Conservation (phyloP, 208 protist species). For the Trypanosoma cruzi region DNA sequence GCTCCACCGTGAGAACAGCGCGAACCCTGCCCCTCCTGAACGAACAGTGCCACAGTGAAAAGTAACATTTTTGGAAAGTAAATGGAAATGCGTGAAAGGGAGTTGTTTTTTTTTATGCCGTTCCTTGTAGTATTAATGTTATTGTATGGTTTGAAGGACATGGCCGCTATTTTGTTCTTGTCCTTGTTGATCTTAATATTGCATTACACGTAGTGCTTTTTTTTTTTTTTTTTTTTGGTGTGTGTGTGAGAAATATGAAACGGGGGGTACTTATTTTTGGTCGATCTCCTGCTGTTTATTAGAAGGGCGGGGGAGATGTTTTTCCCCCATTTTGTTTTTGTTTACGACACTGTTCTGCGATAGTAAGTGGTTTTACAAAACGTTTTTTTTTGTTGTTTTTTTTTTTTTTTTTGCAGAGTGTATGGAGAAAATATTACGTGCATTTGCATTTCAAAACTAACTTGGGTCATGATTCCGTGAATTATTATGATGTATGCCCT, state of each 20-base stretch:
- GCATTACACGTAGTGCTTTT: constrained; percentile 13
- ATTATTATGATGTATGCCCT: background rate
- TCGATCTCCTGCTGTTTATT: too few species aligned
- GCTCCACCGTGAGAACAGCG: constrained; percentile 59
- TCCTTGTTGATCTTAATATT: constrained; percentile 3
- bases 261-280: too few species aligned
- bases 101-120: background rate
- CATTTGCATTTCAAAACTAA: too few species aligned
- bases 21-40: constrained; percentile 57
- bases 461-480: too few species aligned
- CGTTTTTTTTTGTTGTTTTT: background rate
- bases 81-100: background rate
- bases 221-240: constrained; percentile 20
- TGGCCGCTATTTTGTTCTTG: too few species aligned
- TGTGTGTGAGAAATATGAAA: too few species aligned
- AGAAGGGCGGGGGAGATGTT: too few species aligned
- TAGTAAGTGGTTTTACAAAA: background rate
- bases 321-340: too few species aligned
- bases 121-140: background rate
- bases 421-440: background rate
- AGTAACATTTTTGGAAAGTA: background rate
- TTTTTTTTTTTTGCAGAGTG: background rate
- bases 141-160: too few species aligned
- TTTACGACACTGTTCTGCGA: too few species aligned
- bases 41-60: background rate